Percentiles rank a stretch among this genome's conserved stretches.
phyloP scores from a whole-genome alignment of 1,139 yeast species.

The Taiozyma onychis region DNA sequence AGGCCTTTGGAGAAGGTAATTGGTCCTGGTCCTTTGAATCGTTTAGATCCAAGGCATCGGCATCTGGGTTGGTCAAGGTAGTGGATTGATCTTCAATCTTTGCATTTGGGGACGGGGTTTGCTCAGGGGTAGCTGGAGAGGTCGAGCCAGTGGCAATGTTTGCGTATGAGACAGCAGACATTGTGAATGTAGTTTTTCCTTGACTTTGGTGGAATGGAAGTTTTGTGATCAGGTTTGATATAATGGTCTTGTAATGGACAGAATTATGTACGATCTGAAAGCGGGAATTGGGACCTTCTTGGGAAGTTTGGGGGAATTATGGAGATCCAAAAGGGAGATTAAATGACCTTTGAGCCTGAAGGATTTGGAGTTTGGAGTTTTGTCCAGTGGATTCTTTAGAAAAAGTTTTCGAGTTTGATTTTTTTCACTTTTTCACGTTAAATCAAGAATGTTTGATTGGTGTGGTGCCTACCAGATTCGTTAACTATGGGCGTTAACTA shows the following conservation, averaged over 20 bases:
- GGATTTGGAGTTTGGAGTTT: not conserved
- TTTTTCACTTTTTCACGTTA: not conserved
- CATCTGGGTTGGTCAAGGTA: not conserved
- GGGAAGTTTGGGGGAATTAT: not conserved
- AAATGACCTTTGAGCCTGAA: not conserved
- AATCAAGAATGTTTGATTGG: not conserved
- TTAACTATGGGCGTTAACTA: not conserved
- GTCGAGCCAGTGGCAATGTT: conserved; percentile 1
- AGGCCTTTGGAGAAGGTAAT: conserved; percentile 22
- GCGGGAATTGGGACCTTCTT: conserved; percentile 39
- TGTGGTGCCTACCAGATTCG: not conserved
- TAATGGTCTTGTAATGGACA: conserved; percentile 29
- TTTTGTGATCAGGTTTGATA: conserved; percentile 1
- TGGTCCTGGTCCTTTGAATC: conserved; percentile 10
- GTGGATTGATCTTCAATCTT: not conserved
- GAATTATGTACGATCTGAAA: conserved; percentile 24
- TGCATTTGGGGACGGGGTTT: not conserved
- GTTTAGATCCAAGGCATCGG: not conserved
- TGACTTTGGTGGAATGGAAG: conserved; percentile 29
- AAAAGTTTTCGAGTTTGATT: not conserved
- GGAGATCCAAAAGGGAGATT: not conserved
- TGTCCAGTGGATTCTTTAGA: not conserved
- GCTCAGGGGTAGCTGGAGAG: not conserved
- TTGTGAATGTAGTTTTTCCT: conserved; percentile 17
- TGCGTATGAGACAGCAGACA: conserved; percentile 8